Conservation (phyloP, 2,329 filamentous ascomycete genomes). For the Chrysoporthe cubensis region DNA sequence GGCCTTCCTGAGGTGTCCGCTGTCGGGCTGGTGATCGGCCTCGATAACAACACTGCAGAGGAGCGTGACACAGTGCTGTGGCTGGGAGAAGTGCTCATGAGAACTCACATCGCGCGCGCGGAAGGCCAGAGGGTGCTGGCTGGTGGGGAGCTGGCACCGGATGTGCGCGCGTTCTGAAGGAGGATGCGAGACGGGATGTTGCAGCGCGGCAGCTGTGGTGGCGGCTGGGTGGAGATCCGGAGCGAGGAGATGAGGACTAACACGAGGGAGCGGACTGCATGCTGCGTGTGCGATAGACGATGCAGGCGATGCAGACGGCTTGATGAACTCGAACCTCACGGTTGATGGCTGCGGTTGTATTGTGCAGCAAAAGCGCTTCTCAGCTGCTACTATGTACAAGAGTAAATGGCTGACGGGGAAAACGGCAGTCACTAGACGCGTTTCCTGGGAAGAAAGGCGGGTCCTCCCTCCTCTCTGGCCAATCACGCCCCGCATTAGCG, state of each 20-base stretch:
- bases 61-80: too few relatives aligned
- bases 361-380: conserved; percentile 5
- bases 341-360: conserved; percentile 3
- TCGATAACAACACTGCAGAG: not conserved
- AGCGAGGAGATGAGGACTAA: not conserved
- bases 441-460: conserved; percentile 4
- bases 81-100: not conserved
- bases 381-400: conserved; percentile 4
- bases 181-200: conserved; percentile 2
- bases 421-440: conserved; percentile 9
- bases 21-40: not conserved
- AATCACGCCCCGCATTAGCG: conserved; percentile 3
- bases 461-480: not conserved
- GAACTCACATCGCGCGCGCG: not conserved
- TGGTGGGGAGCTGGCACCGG: not conserved
- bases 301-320: conserved; percentile 1
- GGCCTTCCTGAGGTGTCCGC: not conserved
- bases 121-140: not conserved
- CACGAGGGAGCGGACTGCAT: not conserved
- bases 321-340: conserved; percentile 4
- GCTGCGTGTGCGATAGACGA: conserved; percentile 1
- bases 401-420: conserved; percentile 5
- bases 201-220: conserved; percentile 5
- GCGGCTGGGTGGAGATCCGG: not conserved
- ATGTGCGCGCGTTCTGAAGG: not conserved